phyloP scores from a whole-genome alignment of 1,284 basidiomycete genomes.

The Ganoderma sinense region DNA sequence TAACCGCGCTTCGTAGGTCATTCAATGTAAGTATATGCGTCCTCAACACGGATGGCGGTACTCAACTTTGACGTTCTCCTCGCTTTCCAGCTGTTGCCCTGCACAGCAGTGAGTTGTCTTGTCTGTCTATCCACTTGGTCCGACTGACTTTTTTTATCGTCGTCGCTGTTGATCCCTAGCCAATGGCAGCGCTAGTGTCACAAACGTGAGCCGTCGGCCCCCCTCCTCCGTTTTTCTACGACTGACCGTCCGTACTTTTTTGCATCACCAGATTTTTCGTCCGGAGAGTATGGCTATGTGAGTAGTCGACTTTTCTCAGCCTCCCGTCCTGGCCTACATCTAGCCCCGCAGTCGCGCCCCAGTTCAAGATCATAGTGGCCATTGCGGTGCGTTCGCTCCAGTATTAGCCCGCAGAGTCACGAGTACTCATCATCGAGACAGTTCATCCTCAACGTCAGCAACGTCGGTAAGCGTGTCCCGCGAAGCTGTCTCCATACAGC shows the following conservation, averaged over 20 bases:
- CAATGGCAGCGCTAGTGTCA: conserved; percentile 12
- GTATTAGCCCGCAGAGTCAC: neutral
- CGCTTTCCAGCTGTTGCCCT: neutral
- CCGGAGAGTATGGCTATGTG: conserved; percentile 17
- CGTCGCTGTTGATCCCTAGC: neutral
- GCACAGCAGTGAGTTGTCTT: conserved; percentile 1
- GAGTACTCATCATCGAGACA: neutral
- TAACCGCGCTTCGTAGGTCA: conserved; percentile 5
- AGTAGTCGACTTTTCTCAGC: neutral
- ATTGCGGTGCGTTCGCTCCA: conserved; percentile 5
- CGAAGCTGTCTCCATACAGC: neutral
- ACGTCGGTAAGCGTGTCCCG: conserved; percentile 11
- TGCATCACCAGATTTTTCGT: conserved; percentile 12
- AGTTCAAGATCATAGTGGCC: conserved; percentile 5
- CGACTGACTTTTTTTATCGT: neutral
- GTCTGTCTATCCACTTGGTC: neutral
- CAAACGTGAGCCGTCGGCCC: neutral
- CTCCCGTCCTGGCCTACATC: neutral
- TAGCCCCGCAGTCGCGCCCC: conserved; percentile 2
- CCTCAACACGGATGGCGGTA: neutral
- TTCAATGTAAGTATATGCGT: conserved; percentile 2
- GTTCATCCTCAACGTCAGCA: conserved; percentile 11
- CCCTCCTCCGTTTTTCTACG: neutral
- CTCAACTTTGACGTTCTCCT: neutral
- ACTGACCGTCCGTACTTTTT: neutral